Evolutionary conservation across 345 rosid species (phyloP).

Genomic region (Euclidium syriacum): DNA sequence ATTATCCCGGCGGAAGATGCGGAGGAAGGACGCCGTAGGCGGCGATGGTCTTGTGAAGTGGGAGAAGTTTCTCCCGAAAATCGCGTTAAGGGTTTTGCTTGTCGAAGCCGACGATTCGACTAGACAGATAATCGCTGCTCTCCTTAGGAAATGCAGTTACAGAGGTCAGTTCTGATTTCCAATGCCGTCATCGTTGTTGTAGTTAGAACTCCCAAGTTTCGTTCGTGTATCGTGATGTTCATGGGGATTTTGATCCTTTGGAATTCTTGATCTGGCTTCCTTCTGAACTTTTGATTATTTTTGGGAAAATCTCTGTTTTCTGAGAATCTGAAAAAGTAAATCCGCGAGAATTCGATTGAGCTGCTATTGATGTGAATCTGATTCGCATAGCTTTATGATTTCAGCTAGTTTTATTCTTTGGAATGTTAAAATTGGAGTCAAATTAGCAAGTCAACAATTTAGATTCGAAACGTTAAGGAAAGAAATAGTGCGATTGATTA

Average conservation of each 20-base stretch:
- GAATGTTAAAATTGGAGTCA: not conserved
- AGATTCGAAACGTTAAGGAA: not conserved
- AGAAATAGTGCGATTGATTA: not conserved
- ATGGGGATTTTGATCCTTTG: not conserved
- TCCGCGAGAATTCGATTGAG: not conserved
- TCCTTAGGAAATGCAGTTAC: constrained; percentile 82
- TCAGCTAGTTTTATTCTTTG: not conserved
- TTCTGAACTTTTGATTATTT: not conserved
- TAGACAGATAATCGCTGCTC: constrained; percentile 78
- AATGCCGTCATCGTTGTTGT: not conserved
- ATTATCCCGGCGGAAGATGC: constrained; percentile 24
- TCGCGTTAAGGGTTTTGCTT: constrained; percentile 65
- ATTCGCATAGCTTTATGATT: not conserved
- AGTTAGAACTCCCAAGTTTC: not conserved
- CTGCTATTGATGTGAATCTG: constrained; percentile 7
- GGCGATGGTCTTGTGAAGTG: constrained; percentile 46
- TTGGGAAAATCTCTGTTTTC: not conserved
- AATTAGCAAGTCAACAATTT: constrained; percentile 11
- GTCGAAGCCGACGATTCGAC: constrained; percentile 97
- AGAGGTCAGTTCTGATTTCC: constrained; percentile 46
- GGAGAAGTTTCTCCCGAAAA: constrained; percentile 68
- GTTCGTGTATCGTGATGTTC: not conserved
- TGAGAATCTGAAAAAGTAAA: not conserved
- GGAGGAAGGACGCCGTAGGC: constrained; percentile 21
- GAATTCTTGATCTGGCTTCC: not conserved